Base-by-base conservation (phyloP, 805 yeast genomes). In the Yamadazyma takamatsuzukensis region DNA sequence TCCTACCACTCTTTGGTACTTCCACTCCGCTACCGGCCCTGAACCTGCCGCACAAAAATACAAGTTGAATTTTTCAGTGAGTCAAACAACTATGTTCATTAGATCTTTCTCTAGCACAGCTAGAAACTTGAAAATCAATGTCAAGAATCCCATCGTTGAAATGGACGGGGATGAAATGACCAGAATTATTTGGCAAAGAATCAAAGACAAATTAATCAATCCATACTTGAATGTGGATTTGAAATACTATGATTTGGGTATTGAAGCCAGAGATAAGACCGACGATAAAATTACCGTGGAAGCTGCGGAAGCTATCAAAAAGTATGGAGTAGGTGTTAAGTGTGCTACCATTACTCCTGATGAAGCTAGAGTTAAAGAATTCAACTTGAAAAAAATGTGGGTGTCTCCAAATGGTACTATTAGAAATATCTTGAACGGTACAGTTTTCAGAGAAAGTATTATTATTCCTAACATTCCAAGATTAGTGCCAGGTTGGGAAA, bases 271-370 rank as follows among this genome's bases (percentile, higher is more conserved):
- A 62, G 90, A 83, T 52, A 61, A 69, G 21, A 82, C 90, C 21
- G 66, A 78, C 39, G 93, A 83, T 56, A 70, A 79, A 55, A 73
- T 83, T 47, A 83, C 93, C n/a, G 50, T 70, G 29, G 90, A 83
- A 44, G 83, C 90, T 4, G 90, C 90, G 14, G 68, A 78, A 41
- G 90, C 89, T 18, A 83, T 80, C 45, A 70, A 72, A 52, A 54
- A 83, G 56, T 78, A 77, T 45, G 89, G 88, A 41, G 90, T 83
- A 15, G 90, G 88, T 52, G 71, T 83, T 47, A 83, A 83, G 58
- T 83, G 90, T 71, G 90, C 93, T 30, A 83, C 90, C 12, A 83
- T 83, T 48, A 83, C 90, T 2, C 93, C 90, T 2, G 90, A 83
- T 56, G 90, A 83, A 56, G 78, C 74, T 16, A 71, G 93, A 57